phyloP scores from a whole-genome alignment of 2,329 filamentous ascomycete species.

The Aplosporella prunicola region DNA sequence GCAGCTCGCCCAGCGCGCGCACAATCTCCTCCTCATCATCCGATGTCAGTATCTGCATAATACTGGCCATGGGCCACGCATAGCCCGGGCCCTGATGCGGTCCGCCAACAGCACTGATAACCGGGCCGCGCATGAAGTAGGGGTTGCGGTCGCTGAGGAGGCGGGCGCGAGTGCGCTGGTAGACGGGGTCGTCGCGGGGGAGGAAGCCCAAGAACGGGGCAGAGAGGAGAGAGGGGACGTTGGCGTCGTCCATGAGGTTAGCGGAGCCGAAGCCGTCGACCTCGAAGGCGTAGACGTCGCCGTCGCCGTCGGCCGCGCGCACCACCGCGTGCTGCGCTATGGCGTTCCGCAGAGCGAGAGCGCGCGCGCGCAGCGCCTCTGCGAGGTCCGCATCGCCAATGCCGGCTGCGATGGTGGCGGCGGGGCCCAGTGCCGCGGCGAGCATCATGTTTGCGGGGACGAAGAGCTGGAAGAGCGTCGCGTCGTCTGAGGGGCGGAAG shows the following conservation, averaged over 20 bases:
- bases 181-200: constrained; percentile 30
- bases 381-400: constrained; percentile 45
- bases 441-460: constrained; percentile 61
- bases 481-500: constrained; percentile 43
- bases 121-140: constrained; percentile 42
- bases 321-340: constrained; percentile 39
- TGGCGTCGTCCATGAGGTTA: constrained; percentile 63
- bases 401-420: constrained; percentile 44
- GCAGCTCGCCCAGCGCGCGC: constrained; percentile 34
- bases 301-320: constrained; percentile 22
- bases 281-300: constrained; percentile 40
- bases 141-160: constrained; percentile 38
- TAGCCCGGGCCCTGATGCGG: constrained; percentile 38
- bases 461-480: constrained; percentile 41
- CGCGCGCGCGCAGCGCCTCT: constrained; percentile 27
- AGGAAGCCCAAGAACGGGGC: constrained; percentile 55
- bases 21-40: constrained; percentile 39
- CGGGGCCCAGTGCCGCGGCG: constrained; percentile 49
- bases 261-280: constrained; percentile 42
- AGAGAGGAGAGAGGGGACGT: constrained; percentile 57
- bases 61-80: constrained; percentile 45
- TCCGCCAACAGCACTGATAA: constrained; percentile 40
- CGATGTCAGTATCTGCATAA: constrained; percentile 42
- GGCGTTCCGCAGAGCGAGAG: no score
- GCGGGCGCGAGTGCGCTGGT: constrained; percentile 37